Base-by-base conservation (phyloP, 331 rosid genomes). In the Cydonia oblonga region DNA sequence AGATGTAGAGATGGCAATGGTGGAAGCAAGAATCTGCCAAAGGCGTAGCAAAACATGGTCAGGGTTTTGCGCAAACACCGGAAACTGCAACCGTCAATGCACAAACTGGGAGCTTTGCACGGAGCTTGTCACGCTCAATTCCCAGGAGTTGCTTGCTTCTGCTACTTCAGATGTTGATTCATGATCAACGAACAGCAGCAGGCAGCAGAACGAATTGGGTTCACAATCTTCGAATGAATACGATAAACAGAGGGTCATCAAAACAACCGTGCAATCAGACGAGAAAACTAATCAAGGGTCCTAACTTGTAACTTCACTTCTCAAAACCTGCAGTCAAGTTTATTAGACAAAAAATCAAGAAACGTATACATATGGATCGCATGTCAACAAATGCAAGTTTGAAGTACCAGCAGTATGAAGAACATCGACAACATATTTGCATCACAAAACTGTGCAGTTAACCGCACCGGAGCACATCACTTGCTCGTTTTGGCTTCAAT, bases 71-170 rank as follows among this genome's bases (percentile, higher is more conserved):
- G 54, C 2, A 18, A 40, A 42, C 53, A 51, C 80, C 0, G 22
- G 65, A 26, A 68, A 75, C 72, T 75, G 83, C 73, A 26, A 75
- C 35, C 9, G 28, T 14, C 73, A 78, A 42, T 81, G 83, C 74
- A 75, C 20, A 68, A 63, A 44, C 58, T 14, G 63, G 70, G 78
- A 84, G 86, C 83, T n/a, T 8, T 2, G 7, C 54, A 54, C n/a
- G 71, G 83, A 30, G 72, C 85, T 53, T 84, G 80, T 30, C 88
- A 81, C 18, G 38, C 58, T 33, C 77, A 75, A 22, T 78, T 72
- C 46, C 82, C 70, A 3, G 81, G 83, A 58, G 33, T 77, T 25
- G 84, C 82, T 3, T 80, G 87, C 82, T 75, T 84, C 80, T 84
- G 84, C 73, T 77, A 77, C 76, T 71, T 73, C 20, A 70, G n/a